A percentile compares a stretch with the other conserved stretches of the same genome.
Evolutionary conservation across 2,329 filamentous ascomycete genomes (phyloP).

Genomic region (Neurospora crassa): DNA sequence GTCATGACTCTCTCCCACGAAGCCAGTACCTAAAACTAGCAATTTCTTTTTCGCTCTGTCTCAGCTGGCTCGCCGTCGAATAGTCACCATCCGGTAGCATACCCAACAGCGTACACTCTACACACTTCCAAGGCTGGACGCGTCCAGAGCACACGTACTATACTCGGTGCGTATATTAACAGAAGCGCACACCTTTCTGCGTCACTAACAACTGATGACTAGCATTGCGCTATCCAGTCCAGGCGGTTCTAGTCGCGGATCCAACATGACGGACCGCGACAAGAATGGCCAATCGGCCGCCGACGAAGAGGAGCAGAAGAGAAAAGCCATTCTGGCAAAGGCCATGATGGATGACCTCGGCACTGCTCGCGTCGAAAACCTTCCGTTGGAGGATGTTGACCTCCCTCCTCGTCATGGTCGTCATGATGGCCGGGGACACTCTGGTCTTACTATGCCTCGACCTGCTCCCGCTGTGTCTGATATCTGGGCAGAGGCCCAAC

Average conservation of each 20-base stretch:
- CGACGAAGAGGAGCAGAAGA: neutral
- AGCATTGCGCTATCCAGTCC: neutral
- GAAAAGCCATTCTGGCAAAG: neutral
- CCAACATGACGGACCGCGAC: neutral
- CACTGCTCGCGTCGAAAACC: conserved; percentile 15
- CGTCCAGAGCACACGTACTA: neutral
- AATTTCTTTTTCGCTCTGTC: neutral
- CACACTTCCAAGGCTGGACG: neutral
- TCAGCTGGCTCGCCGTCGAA: neutral
- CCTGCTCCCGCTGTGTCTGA: neutral
- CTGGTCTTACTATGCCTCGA: neutral
- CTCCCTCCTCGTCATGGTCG: neutral
- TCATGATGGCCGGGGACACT: neutral
- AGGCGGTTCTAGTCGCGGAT: neutral
- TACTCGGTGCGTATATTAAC: neutral
- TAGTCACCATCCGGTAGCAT: neutral
- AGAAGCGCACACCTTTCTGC: neutral
- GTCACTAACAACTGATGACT: neutral
- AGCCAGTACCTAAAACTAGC: neutral
- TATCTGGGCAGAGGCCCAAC: conserved; percentile 13
- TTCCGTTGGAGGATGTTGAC: conserved; percentile 9
- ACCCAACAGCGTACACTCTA: neutral
- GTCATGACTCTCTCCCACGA: neutral
- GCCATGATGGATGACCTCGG: conserved; percentile 21
- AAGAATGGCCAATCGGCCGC: neutral